Conservation (phyloP, 208 protist genomes). For the Sergeia podlipaevii region DNA sequence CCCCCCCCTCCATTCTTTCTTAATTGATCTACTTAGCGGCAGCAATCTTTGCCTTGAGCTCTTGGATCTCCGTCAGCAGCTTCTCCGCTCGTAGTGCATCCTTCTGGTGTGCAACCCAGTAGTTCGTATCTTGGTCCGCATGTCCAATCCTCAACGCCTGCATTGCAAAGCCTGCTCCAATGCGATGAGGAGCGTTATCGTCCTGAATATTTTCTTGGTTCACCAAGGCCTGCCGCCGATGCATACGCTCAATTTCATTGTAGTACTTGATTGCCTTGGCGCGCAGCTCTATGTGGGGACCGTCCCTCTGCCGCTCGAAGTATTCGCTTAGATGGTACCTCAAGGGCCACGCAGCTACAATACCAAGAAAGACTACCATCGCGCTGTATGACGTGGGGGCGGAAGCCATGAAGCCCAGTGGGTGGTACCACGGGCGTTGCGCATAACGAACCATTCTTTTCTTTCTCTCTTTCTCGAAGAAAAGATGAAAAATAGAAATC, state of each 20-base stretch:
- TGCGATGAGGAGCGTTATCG: constrained; percentile 57
- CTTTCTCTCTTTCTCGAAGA: not conserved
- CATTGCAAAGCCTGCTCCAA: constrained; percentile 32
- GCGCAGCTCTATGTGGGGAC: constrained; percentile 67
- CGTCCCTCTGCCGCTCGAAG: constrained; percentile 80
- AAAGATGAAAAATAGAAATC: constrained; percentile 2
- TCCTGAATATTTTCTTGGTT: constrained; percentile 72
- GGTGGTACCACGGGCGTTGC: constrained; percentile 81
- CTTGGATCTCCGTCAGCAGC: constrained; percentile 71
- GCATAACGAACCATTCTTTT: constrained; percentile 81
- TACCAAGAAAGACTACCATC: constrained; percentile 29
- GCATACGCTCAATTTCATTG: constrained; percentile 84
- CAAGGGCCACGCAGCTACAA: constrained; percentile 48
- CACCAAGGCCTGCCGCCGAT: constrained; percentile 76
- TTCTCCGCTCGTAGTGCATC: constrained; percentile 85
- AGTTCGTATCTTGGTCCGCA: constrained; percentile 77
- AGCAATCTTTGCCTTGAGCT: constrained; percentile 69
- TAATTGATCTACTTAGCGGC: constrained; percentile 2
- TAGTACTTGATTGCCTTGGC: constrained; percentile 83
- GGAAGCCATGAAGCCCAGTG: constrained; percentile 81
- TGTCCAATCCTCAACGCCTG: constrained; percentile 56
- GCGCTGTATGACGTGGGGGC: constrained; percentile 54
- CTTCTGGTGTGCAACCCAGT: constrained; percentile 83
- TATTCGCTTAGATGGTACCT: constrained; percentile 84
- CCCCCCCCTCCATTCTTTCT: too few species aligned